Base-by-base conservation (phyloP, 805 yeast genomes). In the Wickerhamiella lipophila region DNA sequence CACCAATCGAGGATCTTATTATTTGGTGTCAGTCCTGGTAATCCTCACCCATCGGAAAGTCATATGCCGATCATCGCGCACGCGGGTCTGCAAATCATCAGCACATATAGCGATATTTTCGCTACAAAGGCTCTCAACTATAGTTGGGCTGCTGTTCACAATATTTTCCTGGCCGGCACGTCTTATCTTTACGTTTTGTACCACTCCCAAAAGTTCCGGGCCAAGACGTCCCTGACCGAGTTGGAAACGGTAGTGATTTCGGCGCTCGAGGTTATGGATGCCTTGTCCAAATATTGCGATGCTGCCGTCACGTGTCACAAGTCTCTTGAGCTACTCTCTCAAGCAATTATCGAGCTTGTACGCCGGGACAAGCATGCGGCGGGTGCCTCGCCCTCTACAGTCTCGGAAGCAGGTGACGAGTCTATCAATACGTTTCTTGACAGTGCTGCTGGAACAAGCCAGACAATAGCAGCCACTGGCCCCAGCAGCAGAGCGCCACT, bases 121-220 rank as follows among this genome's bases (percentile, higher is more conserved):
- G 62, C 68, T n/a, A 70, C 70, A 25, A 75, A 74, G 56, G 69
- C 75, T 42, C 72, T 86, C 52, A 85, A 85, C 62, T 87, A 83
- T 63, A 84, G 95, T 0, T 87, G 96, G 96, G 88, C 87, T 1
- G 92, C 94, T 0, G 88, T 85, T 2, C 94, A 86, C 62, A 86
- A 85, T 60, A 68, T 85, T 48, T 85, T 85, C 60, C 81, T 83
- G 82, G 88, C 95, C 0, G 94, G 94, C 0, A 81, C 89, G 23
- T 81, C 95, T 1, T 86, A 78, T 56, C 67, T 87, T 40, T 86
- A 83, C 60, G 75, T 87, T 0, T 70, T 85, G 12, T 86, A 83
- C 61, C 81, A 81, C 60, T 76, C 83, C 32, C 70, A 70, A n/a
- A 73, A 71, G 42, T 76, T 74, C 1, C 62, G 81, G 19, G 59